These are phyloP conservation scores for Starmerella geochares DNA, from an alignment of 805 yeast genomes.

Conservation along the genomic window DNA sequence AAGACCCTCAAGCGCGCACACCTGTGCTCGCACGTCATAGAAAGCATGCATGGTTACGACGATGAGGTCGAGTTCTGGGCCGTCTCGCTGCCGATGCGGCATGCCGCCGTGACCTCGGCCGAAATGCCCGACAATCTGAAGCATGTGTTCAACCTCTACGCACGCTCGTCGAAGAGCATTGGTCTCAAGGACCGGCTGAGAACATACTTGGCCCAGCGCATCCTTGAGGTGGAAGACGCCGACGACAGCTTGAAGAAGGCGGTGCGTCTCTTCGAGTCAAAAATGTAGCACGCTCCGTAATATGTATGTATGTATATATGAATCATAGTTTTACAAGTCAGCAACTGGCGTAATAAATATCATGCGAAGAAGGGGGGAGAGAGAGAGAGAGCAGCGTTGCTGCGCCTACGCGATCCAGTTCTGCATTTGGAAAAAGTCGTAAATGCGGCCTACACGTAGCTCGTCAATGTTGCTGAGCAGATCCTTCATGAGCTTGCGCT, in stretches of 20 bases:
- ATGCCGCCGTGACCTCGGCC: constrained; percentile 34
- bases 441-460: constrained; percentile 72
- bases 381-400: too few species aligned
- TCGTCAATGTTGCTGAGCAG: constrained; percentile 68
- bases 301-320: not conserved
- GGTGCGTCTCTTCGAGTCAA: constrained; percentile 22
- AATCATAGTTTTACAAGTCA: not conserved
- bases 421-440: constrained; percentile 86
- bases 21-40: constrained; percentile 54
- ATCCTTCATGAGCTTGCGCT: constrained; percentile 77
- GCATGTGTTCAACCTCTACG: constrained; percentile 58
- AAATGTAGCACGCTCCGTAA: constrained; percentile 10
- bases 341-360: not conserved
- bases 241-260: constrained; percentile 24
- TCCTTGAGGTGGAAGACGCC: constrained; percentile 22
- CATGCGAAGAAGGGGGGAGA: too few species aligned
- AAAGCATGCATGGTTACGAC: constrained; percentile 38
- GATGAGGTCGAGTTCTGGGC: constrained; percentile 39
- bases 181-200: constrained; percentile 25
- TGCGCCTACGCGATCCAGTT: constrained; percentile 50
- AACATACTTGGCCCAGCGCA: constrained; percentile 23
- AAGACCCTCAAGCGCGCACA: constrained; percentile 58
- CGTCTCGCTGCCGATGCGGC: constrained; percentile 60
- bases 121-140: constrained; percentile 53
- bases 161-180: constrained; percentile 26